Evolutionary conservation across 805 yeast genomes (phyloP), one percentile per base, ranked within the genome.

Genomic region (Ogataea allantospora): DNA sequence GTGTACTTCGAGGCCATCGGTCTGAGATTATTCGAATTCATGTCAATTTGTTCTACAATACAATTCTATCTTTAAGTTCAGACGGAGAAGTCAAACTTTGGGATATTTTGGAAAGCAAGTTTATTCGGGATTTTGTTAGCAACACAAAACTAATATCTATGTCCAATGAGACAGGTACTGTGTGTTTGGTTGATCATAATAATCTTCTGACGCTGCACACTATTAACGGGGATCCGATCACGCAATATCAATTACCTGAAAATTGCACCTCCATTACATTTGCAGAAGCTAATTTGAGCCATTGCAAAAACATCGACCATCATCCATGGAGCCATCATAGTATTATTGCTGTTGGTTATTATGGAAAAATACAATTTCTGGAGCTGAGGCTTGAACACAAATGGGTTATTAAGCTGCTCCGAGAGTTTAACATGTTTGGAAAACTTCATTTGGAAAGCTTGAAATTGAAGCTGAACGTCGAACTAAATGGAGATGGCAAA

Each of bases 21-120:
- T 42, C 64, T 5, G 55, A 63, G 0, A 66, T 85, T 3, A 60
- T 51, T 11, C 65, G 67, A n/a, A 52, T 87, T 17, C 61, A 64
- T 25, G 66, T 69, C 21, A 72, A 80, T 17, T 62, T 69, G 6
- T 72, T 77, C 27, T 81, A 68, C 52, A 78, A 80, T 36, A 55
- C 72, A 3, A 64, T 82, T 7, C 43, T 81, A 9, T 73, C 82
- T 43, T 56, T 76, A 16, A 88, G 83, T 53, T 48, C 38, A 0
- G 62, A 55, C 7, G 91, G 95, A 1, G 56, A 57, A 2, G 74
- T 78, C 2, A 68, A 70, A 13, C 45, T 79, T 4, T 86, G 95
- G 91, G 87, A 86, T 50, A 47, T 78, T 26, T 68, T 78, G 2
- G 55, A 79, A 20, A 67, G 66, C 35, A 70, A 70, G 35, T 68